Evolutionary conservation across 495 filamentous ascomycete genomes (phyloP).

Genomic region (Tuber borchii): DNA sequence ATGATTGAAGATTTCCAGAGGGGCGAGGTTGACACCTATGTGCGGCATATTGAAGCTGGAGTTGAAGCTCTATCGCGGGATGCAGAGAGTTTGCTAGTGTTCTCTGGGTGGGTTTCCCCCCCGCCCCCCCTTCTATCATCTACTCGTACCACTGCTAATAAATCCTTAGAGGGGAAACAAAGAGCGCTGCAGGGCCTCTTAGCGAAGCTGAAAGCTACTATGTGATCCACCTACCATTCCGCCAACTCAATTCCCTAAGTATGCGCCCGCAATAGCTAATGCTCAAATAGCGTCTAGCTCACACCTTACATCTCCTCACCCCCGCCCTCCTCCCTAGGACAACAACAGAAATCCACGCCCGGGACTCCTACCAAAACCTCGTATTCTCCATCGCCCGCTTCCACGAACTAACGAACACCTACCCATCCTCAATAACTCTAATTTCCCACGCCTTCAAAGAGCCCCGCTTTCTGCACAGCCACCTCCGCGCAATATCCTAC

Average conservation of each 20-base stretch:
- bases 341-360: conserved; percentile 57
- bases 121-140: conserved; percentile 4
- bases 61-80: conserved; percentile 45
- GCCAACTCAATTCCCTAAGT: neutral
- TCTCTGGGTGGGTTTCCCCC: conserved; percentile 58
- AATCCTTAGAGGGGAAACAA: conserved; percentile 31
- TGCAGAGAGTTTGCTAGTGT: conserved; percentile 51
- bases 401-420: conserved; percentile 45
- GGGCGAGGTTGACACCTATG: conserved; percentile 67
- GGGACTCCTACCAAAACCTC: conserved; percentile 76
- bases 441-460: conserved; percentile 73
- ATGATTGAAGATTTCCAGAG: conserved; percentile 55
- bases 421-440: conserved; percentile 56
- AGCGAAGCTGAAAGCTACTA: conserved; percentile 62
- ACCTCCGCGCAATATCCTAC: conserved; percentile 61
- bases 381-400: conserved; percentile 63
- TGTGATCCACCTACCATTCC: conserved; percentile 35
- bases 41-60: conserved; percentile 62
- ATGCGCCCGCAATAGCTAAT: conserved; percentile 19
- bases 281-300: conserved; percentile 47
- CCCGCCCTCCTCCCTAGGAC: conserved; percentile 42
- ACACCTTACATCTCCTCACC: conserved; percentile 45
- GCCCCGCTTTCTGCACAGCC: conserved; percentile 58
- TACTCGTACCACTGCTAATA: conserved; percentile 12
- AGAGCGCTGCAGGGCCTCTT: conserved; percentile 25